Evolutionary conservation across 495 filamentous ascomycete species (phyloP).

Genomic region (Xylaria grammica): DNA sequence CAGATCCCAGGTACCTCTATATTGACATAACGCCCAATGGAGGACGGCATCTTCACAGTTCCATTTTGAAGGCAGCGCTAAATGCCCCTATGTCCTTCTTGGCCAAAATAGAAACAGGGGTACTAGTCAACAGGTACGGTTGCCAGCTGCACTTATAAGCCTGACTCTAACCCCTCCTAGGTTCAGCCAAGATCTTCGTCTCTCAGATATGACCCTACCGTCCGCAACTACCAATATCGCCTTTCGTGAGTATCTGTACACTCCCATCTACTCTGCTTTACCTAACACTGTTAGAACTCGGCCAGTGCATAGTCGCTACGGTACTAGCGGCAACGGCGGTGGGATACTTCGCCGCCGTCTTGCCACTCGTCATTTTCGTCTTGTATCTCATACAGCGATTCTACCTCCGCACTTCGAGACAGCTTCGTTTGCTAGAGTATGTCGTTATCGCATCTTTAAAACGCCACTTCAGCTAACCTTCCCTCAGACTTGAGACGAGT

Average conservation of each 20-base stretch:
- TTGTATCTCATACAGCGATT: constrained; percentile 61
- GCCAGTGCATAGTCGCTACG: constrained; percentile 20
- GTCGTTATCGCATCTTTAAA: constrained; percentile 53
- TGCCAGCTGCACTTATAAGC: background rate
- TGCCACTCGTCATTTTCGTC: constrained; percentile 32
- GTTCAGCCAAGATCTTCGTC: constrained; percentile 18
- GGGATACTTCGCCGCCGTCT: constrained; percentile 27
- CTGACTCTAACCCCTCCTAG: background rate
- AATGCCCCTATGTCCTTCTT: constrained; percentile 12
- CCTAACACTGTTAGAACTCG: constrained; percentile 13
- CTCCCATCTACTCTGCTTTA: background rate
- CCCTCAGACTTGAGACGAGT: constrained; percentile 11
- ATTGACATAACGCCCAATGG: constrained; percentile 15
- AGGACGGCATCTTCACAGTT: constrained; percentile 12
- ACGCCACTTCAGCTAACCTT: constrained; percentile 43
- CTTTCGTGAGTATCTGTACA: constrained; percentile 1
- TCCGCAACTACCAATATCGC: constrained; percentile 6
- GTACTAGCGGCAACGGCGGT: constrained; percentile 22
- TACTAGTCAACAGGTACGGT: constrained; percentile 15
- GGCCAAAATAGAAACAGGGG: constrained; percentile 8
- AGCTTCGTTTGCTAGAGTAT: constrained; percentile 60
- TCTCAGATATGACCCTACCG: constrained; percentile 12
- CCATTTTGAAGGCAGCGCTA: constrained; percentile 7
- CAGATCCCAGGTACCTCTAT: background rate
- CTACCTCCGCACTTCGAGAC: constrained; percentile 65